Evolutionary conservation across 2,329 filamentous ascomycete species (phyloP).

Genomic region (Cryoendolithus antarcticus): DNA sequence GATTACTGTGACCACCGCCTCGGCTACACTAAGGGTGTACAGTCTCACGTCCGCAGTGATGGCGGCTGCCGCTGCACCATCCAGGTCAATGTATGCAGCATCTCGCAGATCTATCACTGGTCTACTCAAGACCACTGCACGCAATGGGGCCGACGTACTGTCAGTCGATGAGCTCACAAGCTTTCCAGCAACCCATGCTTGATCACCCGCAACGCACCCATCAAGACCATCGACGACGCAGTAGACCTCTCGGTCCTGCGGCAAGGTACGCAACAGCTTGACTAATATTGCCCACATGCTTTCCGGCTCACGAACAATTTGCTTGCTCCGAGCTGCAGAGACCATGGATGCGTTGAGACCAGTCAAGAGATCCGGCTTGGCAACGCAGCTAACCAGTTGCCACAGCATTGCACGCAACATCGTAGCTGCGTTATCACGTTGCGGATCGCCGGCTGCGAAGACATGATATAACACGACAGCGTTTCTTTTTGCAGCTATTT

Average conservation of each 20-base stretch:
- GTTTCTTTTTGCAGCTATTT: constrained; percentile 5
- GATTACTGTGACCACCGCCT: too few species aligned
- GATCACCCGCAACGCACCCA: constrained; percentile 10
- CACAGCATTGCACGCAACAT: constrained; percentile 17
- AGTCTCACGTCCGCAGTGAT: too few species aligned
- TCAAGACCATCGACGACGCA: constrained; percentile 22
- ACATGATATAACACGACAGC: constrained; percentile 13
- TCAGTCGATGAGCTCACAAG: too few species aligned
- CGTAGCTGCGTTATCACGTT: constrained; percentile 15
- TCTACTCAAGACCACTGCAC: too few species aligned
- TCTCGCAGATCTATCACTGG: too few species aligned
- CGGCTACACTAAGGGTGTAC: too few species aligned
- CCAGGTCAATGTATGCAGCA: too few species aligned
- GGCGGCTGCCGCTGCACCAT: too few species aligned
- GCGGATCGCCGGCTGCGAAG: constrained; percentile 16
- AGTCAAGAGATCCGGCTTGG: constrained; percentile 7
- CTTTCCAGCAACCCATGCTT: too few species aligned
- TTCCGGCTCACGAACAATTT: not conserved
- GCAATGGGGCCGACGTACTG: too few species aligned
- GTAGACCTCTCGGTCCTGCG: constrained; percentile 7
- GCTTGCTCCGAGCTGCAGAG: not conserved
- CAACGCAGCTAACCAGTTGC: constrained; percentile 10
- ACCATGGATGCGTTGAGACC: not conserved
- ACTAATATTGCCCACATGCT: not conserved
- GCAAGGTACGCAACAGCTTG: not conserved